Percentiles rank a stretch among this genome's conserved stretches.
Conservation (phyloP, 2,329 filamentous ascomycete species). For the Fusarium verrucosum region DNA sequence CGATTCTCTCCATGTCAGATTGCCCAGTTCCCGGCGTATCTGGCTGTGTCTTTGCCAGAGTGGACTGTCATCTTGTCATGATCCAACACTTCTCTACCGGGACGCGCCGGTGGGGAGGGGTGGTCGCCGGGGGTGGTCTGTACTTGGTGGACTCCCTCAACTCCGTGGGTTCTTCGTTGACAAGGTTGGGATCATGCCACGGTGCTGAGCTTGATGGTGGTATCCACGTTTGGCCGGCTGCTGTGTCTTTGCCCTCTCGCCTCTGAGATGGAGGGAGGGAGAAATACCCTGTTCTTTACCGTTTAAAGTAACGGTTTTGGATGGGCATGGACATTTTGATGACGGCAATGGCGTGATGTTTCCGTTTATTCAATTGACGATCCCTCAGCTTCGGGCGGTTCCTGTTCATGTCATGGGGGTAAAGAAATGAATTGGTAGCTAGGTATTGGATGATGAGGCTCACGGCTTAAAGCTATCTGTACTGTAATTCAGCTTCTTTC, state of each 20-base stretch:
- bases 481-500: neutral
- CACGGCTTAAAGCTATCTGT: neutral
- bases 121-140: slow-evolving; percentile 12
- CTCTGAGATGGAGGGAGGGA: slow-evolving; percentile 17
- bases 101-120: slow-evolving; percentile 40
- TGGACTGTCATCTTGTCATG: slow-evolving; percentile 44
- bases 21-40: slow-evolving; percentile 21
- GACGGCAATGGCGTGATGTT: slow-evolving; percentile 27
- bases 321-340: slow-evolving; percentile 2
- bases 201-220: slow-evolving; percentile 24
- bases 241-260: slow-evolving; percentile 6
- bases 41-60: slow-evolving; percentile 32
- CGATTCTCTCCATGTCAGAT: slow-evolving; percentile 21
- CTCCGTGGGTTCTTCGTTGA: slow-evolving; percentile 32
- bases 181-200: slow-evolving; percentile 43
- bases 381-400: slow-evolving; percentile 13
- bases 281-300: slow-evolving; percentile 18
- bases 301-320: slow-evolving; percentile 8
- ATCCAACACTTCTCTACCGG: slow-evolving; percentile 37
- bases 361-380: slow-evolving; percentile 8
- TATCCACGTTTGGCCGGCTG: slow-evolving; percentile 19
- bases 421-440: neutral
- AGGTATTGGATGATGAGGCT: neutral
- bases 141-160: slow-evolving; percentile 12
- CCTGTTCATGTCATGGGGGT: neutral